Evolutionary conservation across 2,329 filamentous ascomycete species (phyloP), one percentile per base, ranked within the genome.

Genomic region (Chaetothyriales sp.): DNA sequence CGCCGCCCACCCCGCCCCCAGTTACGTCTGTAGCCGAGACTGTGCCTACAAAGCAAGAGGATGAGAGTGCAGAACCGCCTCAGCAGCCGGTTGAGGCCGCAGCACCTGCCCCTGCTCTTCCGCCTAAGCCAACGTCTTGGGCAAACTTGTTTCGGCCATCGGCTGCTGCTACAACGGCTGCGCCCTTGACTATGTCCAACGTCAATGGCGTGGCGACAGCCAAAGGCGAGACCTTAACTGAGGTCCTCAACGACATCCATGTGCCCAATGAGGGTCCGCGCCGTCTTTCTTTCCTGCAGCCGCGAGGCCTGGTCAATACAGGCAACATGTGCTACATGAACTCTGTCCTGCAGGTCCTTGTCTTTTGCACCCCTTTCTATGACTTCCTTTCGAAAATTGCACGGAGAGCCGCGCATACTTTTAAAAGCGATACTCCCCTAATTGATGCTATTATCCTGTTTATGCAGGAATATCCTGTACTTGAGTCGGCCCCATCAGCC

Each of bases 311-410:
- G 63, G 85, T 95, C 59, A 98, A 98, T 69, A 93, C 90, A 43
- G 92, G 92, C 47, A 96, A 98, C 65, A 93, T 96, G 86, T 98
- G 92, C 69, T 98, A 98, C 70, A 96, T 98, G 92, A 98, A 96
- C 73, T 95, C 92, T 56, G 90, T 96, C 66, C 77, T 98, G 58
- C 92, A 98, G 83, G 85, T 93, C 64, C 78, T 98, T 62, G 78
- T 95, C 59, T 96, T 89, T 65, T 96, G 89, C 68, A 77, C 82
- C 60, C 92, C 92, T 5, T 98, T 98, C 65, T 95, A 94, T 68
- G 81, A 89, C 63, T 95, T 98, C 63, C 70, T 98, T 56, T 85
- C 94, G 63, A 83, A 89, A 65, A 78, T 95, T 53, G 80, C 86
- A 65, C 86, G 86, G 66, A 83, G 83, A 61, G 86, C 86, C 49